Percentiles rank a stretch among this genome's conserved stretches.
Conservation (phyloP, 257 asterid genomes). For the Parsonsia alboflavescens region DNA sequence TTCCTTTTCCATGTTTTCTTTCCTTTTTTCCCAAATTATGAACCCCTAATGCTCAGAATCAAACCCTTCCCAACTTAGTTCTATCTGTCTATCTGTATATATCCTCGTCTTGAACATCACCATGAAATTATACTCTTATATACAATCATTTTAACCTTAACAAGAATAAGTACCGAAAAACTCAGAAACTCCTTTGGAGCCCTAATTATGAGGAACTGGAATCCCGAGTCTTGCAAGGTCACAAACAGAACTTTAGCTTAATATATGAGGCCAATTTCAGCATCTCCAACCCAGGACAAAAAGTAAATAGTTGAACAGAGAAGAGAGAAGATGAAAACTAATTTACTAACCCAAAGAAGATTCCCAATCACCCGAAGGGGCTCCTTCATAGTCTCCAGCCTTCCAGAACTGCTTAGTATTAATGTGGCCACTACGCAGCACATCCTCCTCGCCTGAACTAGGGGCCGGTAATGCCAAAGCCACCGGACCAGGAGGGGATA, state of each 20-base stretch:
- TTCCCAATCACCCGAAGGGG: constrained; percentile 16
- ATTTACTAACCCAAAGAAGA: constrained; percentile 1
- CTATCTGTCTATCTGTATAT: background rate
- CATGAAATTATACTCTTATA: too few relatives aligned
- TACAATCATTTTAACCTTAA: background rate
- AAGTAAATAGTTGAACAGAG: background rate
- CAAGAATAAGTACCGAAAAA: too few relatives aligned
- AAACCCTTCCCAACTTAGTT: background rate
- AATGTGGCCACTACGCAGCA: background rate
- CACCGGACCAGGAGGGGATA: background rate
- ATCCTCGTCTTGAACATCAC: background rate
- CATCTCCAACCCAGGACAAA: background rate
- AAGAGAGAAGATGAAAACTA: background rate
- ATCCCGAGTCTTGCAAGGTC: background rate
- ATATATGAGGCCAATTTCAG: too few relatives aligned
- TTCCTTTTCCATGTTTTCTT: background rate
- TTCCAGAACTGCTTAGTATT: constrained; percentile 62
- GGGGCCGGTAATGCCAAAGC: background rate
- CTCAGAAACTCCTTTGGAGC: background rate
- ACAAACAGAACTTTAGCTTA: background rate
- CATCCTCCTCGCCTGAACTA: constrained; percentile 12
- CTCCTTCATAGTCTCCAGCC: constrained; percentile 63
- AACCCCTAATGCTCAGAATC: background rate
- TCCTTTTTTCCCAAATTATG: background rate
- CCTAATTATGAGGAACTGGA: background rate